Evolutionary conservation across 345 rosid species (phyloP), one percentile per base, ranked within the genome.

Genomic region (Dipteronia sinensis): DNA sequence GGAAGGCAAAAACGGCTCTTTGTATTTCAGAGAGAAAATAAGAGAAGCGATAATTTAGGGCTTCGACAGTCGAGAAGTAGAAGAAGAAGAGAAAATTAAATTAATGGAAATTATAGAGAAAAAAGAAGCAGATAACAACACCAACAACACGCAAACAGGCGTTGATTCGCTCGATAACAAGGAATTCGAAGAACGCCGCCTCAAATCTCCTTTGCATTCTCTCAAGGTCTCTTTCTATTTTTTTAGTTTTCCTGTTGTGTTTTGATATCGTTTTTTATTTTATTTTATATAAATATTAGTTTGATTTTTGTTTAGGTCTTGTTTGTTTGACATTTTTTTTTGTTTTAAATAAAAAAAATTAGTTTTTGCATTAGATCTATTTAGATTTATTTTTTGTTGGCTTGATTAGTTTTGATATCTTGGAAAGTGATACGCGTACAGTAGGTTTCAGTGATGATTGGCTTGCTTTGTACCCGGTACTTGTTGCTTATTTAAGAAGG

Each of bases 121-220:
- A 86, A 88, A 88, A 85, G 94, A 95, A 64, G 77, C 87, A 3
- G 97, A 89, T 76, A 86, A 44, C 77, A 74, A 72, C 79, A 79
- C 38, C 38, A 34, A 80, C 62, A 85, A 80, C 69, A 74, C 0
- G 47, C 76, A 44, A 67, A 66, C 79, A 61, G 73, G 68, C 71
- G 17, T 69, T 11, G 80, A 74, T 51, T 66, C 84, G 4, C 62
- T 65, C 63, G 88, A 82, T 63, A 82, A 55, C 69, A 81, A 82
- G 73, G 87, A 89, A 69, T 76, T 80, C 65, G 90, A 91, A 75
- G 94, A 95, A 80, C 92, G 94, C 82, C 87, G 92, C 19, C 94
- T 90, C 82, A 93, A 95, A 78, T 92, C 90, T 79, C 87, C 95
- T 49, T 82, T 92, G 44, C 98, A 96, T 81, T 97, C 99, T 80